A percentile compares a stretch with the other conserved stretches of the same genome.
Conservation (phyloP, 129 eudicot species). For the Silybum marianum region DNA sequence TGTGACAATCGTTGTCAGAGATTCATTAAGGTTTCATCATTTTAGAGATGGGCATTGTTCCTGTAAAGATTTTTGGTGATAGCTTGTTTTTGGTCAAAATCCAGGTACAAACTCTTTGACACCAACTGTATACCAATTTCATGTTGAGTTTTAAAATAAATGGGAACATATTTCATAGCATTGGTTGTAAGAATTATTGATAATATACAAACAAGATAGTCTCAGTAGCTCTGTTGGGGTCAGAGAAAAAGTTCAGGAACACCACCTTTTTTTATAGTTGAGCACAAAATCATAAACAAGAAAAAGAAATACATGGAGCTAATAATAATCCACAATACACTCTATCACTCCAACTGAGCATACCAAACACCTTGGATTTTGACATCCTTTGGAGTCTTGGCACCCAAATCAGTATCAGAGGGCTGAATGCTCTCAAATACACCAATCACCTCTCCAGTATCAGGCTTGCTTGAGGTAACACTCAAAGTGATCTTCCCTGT, state of each 20-base stretch:
- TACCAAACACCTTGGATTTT: constrained; percentile 95
- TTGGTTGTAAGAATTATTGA: constrained; percentile 21
- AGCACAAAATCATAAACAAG: constrained; percentile 42
- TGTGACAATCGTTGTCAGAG: constrained; percentile 73
- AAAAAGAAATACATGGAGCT: constrained; percentile 36
- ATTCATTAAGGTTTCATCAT: constrained; percentile 90
- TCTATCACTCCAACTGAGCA: constrained; percentile 65
- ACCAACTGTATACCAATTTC: neutral
- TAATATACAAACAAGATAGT: constrained; percentile 51
- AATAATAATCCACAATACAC: neutral
- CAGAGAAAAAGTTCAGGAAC: constrained; percentile 24
- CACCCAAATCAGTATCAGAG: constrained; percentile 91
- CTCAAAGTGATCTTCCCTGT: constrained; percentile 82
- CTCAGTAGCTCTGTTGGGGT: constrained; percentile 32
- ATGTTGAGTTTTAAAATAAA: neutral
- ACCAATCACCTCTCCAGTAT: constrained; percentile 83
- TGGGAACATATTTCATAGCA: neutral
- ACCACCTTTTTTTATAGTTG: constrained; percentile 32
- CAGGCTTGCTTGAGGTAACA: constrained; percentile 80
- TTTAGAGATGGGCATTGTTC: constrained; percentile 76
- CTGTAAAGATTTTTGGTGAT: constrained; percentile 86
- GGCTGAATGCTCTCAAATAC: constrained; percentile 93
- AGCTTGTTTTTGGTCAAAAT: neutral
- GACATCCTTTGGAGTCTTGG: constrained; percentile 90
- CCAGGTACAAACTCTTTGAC: neutral